Evolutionary conservation across 768 basidiomycete genomes (phyloP).

Genomic region (Collybiopsis confluens): DNA sequence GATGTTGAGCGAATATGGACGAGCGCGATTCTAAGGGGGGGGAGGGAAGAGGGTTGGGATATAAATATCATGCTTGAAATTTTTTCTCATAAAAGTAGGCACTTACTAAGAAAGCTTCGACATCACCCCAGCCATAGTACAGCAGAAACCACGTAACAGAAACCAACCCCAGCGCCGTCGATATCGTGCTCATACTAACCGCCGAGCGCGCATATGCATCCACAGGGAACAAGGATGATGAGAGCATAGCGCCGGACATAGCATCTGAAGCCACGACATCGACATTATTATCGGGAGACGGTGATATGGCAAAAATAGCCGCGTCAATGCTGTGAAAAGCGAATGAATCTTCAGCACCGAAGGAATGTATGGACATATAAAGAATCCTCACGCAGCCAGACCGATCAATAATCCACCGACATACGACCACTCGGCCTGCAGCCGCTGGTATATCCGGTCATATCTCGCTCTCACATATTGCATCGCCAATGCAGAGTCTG

Average conservation of each 20-base stretch:
- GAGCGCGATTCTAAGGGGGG: neutral
- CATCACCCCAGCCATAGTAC: constrained; percentile 50
- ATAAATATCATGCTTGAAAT: too few relatives aligned
- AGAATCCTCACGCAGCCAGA: constrained; percentile 50
- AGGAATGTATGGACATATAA: neutral
- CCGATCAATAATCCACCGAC: constrained; percentile 63
- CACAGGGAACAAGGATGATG: constrained; percentile 29
- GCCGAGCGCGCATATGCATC: constrained; percentile 41
- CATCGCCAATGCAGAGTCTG: neutral
- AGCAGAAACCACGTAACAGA: constrained; percentile 66
- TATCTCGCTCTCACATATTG: constrained; percentile 38
- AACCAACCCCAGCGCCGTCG: constrained; percentile 62
- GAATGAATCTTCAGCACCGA: neutral
- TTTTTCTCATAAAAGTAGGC: neutral
- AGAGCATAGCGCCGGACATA: neutral
- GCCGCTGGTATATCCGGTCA: constrained; percentile 41
- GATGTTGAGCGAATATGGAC: neutral
- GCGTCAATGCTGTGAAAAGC: constrained; percentile 36
- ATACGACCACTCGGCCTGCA: constrained; percentile 63
- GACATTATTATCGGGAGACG: constrained; percentile 22
- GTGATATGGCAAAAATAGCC: constrained; percentile 60
- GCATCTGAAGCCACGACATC: neutral
- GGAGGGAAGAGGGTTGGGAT: too few relatives aligned
- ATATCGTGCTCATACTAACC: constrained; percentile 53
- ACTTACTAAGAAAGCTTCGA: constrained; percentile 51